Base-by-base conservation (phyloP, 1,284 basidiomycete species). In the Schizopora paradoxa region DNA sequence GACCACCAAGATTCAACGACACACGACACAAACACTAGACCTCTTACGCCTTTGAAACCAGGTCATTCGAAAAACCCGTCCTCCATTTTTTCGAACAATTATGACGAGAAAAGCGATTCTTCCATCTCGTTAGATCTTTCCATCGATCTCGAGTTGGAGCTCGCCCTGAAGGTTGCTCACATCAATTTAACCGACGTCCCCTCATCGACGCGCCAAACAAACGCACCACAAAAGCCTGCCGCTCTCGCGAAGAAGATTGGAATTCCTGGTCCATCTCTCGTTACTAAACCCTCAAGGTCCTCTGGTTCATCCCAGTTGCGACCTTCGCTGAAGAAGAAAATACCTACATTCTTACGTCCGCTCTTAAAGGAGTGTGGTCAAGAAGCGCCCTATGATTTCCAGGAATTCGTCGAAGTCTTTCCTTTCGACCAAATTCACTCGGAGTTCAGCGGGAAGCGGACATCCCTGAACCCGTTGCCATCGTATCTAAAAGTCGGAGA, bases 401-500 rank as follows among this genome's bases (percentile, higher is more conserved):
- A 82, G 36, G 74, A 81, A 7, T 90, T 90, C 63, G 85, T 90
- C 32, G 74, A 82, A 52, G 77, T 77, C 22, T 89, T 90, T 56
- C 84, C 84, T 7, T 76, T 73, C 48, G 86, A 89, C 43, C 45
- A 53, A 6, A 32, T 55, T 4, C 48, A 71, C 82, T 18, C 70
- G 59, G 38, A 59, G 57, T 33, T 54, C 43, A 10, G 57, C 58
- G 13, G n/a, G n/a, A n/a, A n/a, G n/a, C n/a, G n/a, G n/a, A n/a
- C n/a, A n/a, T 46, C 41, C 35, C 52, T 33, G 41, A 63, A 36
- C 49, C 54, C 21, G 28, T 33, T 7, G 6, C 47, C 53, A 10
- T 33, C 32, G 2, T 88, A 90, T 62, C 71, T 68, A 52, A 99
- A 99, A 66, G 83, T 97, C 43, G 95, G 94, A 36, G 95, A 99